Conservation (phyloP, 768 basidiomycete species). For the Pulveroboletus sp. region DNA sequence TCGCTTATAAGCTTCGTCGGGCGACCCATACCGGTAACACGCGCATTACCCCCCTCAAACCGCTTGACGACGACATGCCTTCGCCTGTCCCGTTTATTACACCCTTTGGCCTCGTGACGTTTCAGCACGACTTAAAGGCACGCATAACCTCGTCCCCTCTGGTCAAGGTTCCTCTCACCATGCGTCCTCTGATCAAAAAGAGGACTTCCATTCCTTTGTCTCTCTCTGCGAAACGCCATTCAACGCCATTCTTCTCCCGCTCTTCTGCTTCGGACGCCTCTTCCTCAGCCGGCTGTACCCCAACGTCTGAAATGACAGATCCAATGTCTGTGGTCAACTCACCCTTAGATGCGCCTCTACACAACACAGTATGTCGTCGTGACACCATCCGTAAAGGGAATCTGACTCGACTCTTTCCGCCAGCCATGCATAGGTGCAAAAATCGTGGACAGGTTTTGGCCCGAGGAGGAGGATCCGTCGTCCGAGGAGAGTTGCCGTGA, state of each 20-base stretch:
- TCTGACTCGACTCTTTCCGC: slow-evolving; percentile 8
- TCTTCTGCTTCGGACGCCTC: slow-evolving; percentile 10
- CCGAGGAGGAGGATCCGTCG: slow-evolving; percentile 23
- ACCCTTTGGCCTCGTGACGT: slow-evolving; percentile 25
- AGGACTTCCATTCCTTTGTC: slow-evolving; percentile 23
- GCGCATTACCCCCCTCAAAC: slow-evolving; percentile 16
- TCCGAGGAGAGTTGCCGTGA: slow-evolving; percentile 19
- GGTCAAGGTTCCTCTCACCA: slow-evolving; percentile 25
- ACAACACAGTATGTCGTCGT: slow-evolving; percentile 13
- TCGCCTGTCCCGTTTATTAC: slow-evolving; percentile 26
- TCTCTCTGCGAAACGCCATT: slow-evolving; percentile 24
- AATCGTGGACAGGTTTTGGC: slow-evolving; percentile 31
- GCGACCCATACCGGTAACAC: slow-evolving; percentile 9
- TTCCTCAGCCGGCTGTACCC: slow-evolving; percentile 10
- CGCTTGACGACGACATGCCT: slow-evolving; percentile 23
- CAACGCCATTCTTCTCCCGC: slow-evolving; percentile 21
- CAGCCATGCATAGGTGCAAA: slow-evolving; percentile 28
- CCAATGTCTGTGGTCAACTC: slow-evolving; percentile 11
- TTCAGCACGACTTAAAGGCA: slow-evolving; percentile 30
- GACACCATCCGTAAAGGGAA: neutral
- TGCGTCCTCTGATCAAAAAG: slow-evolving; percentile 28
- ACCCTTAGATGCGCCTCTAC: slow-evolving; percentile 1
- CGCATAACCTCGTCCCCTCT: slow-evolving; percentile 23
- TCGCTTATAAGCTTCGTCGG: slow-evolving; percentile 19
- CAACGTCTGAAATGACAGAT: slow-evolving; percentile 21